Evolutionary conservation across 2,329 filamentous ascomycete genomes (phyloP).

Genomic region (Didymella lethalis): DNA sequence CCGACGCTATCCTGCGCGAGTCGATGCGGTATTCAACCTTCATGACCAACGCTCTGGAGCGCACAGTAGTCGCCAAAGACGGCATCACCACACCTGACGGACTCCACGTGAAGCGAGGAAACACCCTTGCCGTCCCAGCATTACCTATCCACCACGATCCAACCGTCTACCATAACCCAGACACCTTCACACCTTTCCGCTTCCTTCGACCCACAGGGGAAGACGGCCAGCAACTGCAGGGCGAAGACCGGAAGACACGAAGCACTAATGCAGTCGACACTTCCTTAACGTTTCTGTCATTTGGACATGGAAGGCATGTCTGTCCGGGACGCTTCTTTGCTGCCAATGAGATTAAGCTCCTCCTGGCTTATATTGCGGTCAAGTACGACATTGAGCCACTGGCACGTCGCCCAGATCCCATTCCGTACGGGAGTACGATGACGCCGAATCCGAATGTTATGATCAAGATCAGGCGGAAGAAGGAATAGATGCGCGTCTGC

Average conservation of each 20-base stretch:
- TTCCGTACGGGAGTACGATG: slow-evolving; percentile 1
- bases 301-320: neutral
- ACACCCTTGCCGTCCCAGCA: neutral
- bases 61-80: neutral
- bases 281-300: neutral
- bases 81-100: neutral
- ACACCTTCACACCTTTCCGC: neutral
- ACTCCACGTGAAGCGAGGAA: slow-evolving; percentile 1
- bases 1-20: slow-evolving; percentile 1
- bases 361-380: slow-evolving; percentile 3
- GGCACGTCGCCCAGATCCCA: neutral
- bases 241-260: neutral
- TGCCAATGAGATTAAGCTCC: slow-evolving; percentile 4
- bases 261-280: slow-evolving; percentile 4
- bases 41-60: neutral
- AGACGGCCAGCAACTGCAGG: neutral
- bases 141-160: slow-evolving; percentile 1
- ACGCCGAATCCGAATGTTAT: neutral
- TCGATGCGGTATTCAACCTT: slow-evolving; percentile 5
- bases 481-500: neutral
- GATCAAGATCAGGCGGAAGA: slow-evolving; percentile 1
- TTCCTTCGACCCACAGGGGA: neutral
- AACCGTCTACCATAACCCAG: neutral
- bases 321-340: slow-evolving; percentile 4
- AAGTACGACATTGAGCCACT: slow-evolving; percentile 2